Evolutionary conservation across 768 basidiomycete genomes (phyloP), one percentile per base, ranked within the genome.

Genomic region (Gautieria morchelliformis): DNA sequence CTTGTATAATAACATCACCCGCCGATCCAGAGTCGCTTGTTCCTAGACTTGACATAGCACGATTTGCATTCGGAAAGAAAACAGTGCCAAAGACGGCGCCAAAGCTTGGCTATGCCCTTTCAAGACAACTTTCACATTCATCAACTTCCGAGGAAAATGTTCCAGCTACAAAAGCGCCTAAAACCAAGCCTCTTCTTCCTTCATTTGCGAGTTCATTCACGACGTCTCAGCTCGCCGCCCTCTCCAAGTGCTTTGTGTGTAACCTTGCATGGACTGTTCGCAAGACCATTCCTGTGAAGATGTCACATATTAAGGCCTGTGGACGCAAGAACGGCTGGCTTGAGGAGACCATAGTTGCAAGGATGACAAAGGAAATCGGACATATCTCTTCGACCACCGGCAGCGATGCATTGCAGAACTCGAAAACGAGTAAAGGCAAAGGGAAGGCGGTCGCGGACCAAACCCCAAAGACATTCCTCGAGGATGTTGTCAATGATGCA

Each of bases 281-380:
- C 54, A 93, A 93, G 67, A 78, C 78, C 4, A 70, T 70, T 11
- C 61, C 69, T 17, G 81, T 84, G 63, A 93, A 93, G 67, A 68
- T 79, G 65, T 62, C 74, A 3, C 90, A 93, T 65, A 78, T 93
- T 41, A 74, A 75, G 50, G 71, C 74, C 6, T 93, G 90, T 66
- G 80, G 85, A 12, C 83, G 77, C 68, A 89, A 84, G 67, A 72
- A 73, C 20, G 70, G 67, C 4, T 68, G 84, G 42, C 71, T 73
- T 6, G 69, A 78, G 32, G 80, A 81, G 5, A 87, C 86, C 2
- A 61, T 91, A 33, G 67, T 68, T 2, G 59, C 71, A 27, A 72
- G 87, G 24, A 66, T 89, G 5, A 70, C 71, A 27, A 75, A 78
- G 60, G 82, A 83, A 63, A 60, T 81, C 10, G 66, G 67, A 37